A percentile compares a stretch with the other conserved stretches of the same genome.
These are phyloP conservation scores for Salix suchowensis DNA, from an alignment of 345 rosid species.

Conservation along the genomic window DNA sequence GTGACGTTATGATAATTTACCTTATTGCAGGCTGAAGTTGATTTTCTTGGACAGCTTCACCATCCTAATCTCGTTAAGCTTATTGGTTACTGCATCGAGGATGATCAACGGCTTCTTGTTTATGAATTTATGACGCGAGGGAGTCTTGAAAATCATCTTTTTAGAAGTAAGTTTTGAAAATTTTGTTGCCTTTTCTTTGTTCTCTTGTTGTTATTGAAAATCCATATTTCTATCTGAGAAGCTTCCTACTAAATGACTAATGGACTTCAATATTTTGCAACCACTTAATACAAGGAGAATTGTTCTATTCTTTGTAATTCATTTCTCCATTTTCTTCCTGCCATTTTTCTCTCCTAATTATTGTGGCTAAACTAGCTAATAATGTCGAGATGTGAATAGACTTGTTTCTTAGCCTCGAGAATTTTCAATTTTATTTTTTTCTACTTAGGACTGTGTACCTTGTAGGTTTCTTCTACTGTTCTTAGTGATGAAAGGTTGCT, in stretches of 20 bases:
- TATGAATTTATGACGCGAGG: slow-evolving; percentile 34
- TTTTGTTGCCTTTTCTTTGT: background rate
- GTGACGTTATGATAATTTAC: slow-evolving; percentile 10
- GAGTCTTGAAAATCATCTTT: slow-evolving; percentile 34
- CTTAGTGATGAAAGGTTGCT: background rate
- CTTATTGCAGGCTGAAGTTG: slow-evolving; percentile 36
- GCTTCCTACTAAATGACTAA: background rate
- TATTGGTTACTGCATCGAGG: slow-evolving; percentile 32
- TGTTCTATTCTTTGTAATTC: background rate
- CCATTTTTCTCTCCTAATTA: background rate
- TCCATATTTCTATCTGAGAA: background rate
- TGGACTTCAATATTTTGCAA: background rate
- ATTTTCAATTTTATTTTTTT: background rate
- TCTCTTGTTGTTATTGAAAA: background rate
- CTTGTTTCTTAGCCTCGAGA: background rate
- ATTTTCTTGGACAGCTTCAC: slow-evolving; percentile 33
- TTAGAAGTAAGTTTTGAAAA: slow-evolving; percentile 23
- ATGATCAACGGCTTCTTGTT: slow-evolving; percentile 31
- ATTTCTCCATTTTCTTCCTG: background rate
- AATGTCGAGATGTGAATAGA: background rate
- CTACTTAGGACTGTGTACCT: background rate
- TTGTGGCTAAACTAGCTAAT: background rate
- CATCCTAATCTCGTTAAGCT: slow-evolving; percentile 35
- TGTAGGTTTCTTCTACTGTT: background rate
- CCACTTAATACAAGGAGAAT: background rate